These are phyloP conservation scores for Prototheca stagnorum DNA, from an alignment of 163 green algal genomes.

Conservation along the genomic window DNA sequence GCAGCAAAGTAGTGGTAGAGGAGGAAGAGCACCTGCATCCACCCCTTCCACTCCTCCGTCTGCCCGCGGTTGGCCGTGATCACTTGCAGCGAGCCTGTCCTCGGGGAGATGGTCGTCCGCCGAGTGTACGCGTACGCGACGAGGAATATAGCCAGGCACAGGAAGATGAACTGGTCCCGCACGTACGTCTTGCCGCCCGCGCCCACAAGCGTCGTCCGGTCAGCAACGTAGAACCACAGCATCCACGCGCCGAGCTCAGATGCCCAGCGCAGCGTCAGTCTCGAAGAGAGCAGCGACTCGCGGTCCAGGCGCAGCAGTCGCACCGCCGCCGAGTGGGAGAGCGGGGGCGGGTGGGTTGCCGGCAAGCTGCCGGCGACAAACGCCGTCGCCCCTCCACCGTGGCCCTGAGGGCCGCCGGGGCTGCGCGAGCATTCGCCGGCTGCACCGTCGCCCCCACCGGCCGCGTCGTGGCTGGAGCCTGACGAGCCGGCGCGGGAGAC, in stretches of 20 bases:
- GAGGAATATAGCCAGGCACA: conserved; percentile 59
- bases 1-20: conserved; percentile 95
- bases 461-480: no score
- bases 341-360: no score
- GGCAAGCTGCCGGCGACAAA: no score
- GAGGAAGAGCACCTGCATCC: conserved; percentile 95
- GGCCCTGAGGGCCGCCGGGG: no score
- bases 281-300: conserved; percentile 14
- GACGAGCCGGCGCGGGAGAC: no score
- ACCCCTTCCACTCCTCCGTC: conserved; percentile 96
- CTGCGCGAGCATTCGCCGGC: no score
- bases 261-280: conserved; percentile 10
- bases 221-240: conserved; percentile 69
- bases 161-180: conserved; percentile 66
- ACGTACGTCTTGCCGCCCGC: conserved; percentile 51
- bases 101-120: conserved; percentile 31
- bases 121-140: conserved; percentile 37
- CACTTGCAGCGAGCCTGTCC: no score
- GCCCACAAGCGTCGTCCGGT: conserved; percentile 57
- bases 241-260: conserved; percentile 69
- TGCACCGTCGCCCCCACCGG: no score
- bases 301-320: conserved; percentile 21
- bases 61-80: conserved; percentile 63
- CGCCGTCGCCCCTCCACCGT: no score
- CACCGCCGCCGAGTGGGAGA: not conserved